A percentile compares a stretch with the other conserved stretches of the same genome.
Evolutionary conservation across 192 early-diverging fungal genomes (phyloP).

Genomic region (Linderina pennispora): DNA sequence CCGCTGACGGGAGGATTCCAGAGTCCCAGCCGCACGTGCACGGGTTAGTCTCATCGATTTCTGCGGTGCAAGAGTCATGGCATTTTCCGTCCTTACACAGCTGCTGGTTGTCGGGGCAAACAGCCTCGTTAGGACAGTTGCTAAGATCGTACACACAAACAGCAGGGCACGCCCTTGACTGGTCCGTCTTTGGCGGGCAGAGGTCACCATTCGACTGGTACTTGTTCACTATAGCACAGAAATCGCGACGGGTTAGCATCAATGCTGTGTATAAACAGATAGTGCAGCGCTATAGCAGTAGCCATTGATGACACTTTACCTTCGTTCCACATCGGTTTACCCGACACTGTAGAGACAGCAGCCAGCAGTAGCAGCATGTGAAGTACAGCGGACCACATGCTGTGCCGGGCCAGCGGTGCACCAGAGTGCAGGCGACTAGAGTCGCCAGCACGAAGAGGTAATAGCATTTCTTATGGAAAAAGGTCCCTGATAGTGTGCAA

Average conservation of each 20-base stretch:
- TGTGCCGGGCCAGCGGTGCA: too few species aligned
- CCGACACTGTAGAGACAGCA: neutral
- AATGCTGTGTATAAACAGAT: neutral
- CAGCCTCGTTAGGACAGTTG: constrained; percentile 18
- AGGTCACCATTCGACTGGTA: constrained; percentile 9
- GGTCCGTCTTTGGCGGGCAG: constrained; percentile 8
- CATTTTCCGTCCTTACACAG: constrained; percentile 25
- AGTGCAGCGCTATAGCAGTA: neutral
- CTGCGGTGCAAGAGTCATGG: constrained; percentile 21
- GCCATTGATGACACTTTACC: neutral
- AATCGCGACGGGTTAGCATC: neutral
- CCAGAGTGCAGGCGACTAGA: too few species aligned
- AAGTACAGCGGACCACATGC: neutral
- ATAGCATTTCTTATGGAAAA: too few species aligned
- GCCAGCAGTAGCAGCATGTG: neutral
- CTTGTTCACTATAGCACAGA: constrained; percentile 29
- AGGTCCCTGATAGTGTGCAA: too few species aligned
- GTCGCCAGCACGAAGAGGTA: too few species aligned
- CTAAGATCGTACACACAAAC: constrained; percentile 21
- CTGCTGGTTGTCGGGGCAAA: constrained; percentile 15
- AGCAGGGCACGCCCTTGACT: constrained; percentile 8
- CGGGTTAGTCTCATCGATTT: constrained; percentile 19
- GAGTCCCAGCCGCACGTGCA: constrained; percentile 36
- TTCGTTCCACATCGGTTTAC: neutral
- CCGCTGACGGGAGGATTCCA: constrained; percentile 13